Percentiles rank a stretch among this genome's conserved stretches.
Conservation (phyloP, 1,139 yeast genomes). For the Yamadazyma taylorii region DNA sequence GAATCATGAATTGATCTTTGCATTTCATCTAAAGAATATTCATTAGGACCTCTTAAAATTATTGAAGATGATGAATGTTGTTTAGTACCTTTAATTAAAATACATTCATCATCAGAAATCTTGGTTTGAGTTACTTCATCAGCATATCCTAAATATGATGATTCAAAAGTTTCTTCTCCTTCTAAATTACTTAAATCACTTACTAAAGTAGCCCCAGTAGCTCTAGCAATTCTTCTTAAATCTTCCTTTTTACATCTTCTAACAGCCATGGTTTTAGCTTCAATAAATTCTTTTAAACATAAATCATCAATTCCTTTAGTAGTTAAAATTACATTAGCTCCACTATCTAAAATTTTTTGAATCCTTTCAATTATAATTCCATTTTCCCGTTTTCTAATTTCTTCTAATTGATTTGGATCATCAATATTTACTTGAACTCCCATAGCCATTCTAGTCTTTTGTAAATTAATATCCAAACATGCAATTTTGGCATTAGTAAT, state of each 20-base stretch:
- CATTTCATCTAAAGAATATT: conserved; percentile 96
- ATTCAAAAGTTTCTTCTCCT: conserved; percentile 96
- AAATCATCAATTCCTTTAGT: conserved; percentile 98
- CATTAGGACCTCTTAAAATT: conserved; percentile 94
- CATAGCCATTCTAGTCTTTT: conserved; percentile 96
- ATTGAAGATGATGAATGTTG: conserved; percentile 92
- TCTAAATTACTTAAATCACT: conserved; percentile 89
- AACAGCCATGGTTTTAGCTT: conserved; percentile 95
- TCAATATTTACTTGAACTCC: conserved; percentile 97
- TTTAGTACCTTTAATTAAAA: conserved; percentile 88
- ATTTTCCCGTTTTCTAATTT: conserved; percentile 90
- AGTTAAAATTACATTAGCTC: conserved; percentile 95
- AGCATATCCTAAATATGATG: conserved; percentile 83
- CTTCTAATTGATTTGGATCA: conserved; percentile 96
- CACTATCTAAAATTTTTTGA: conserved; percentile 81
- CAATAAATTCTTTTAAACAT: conserved; percentile 93
- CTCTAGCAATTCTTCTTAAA: conserved; percentile 93
- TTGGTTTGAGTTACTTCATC: conserved; percentile 90
- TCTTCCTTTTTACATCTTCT: conserved; percentile 98
- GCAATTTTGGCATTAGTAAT: conserved; percentile 83
- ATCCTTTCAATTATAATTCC: conserved; percentile 90
- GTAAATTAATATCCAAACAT: conserved; percentile 89
- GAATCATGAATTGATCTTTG: conserved; percentile 96
- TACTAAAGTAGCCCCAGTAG: conserved; percentile 93
- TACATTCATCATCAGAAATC: conserved; percentile 96